A percentile compares a stretch with the other conserved stretches of the same genome.
These are phyloP conservation scores for Gaeumannomyces tritici DNA, from an alignment of 2,329 filamentous ascomycete species.

Conservation along the genomic window DNA sequence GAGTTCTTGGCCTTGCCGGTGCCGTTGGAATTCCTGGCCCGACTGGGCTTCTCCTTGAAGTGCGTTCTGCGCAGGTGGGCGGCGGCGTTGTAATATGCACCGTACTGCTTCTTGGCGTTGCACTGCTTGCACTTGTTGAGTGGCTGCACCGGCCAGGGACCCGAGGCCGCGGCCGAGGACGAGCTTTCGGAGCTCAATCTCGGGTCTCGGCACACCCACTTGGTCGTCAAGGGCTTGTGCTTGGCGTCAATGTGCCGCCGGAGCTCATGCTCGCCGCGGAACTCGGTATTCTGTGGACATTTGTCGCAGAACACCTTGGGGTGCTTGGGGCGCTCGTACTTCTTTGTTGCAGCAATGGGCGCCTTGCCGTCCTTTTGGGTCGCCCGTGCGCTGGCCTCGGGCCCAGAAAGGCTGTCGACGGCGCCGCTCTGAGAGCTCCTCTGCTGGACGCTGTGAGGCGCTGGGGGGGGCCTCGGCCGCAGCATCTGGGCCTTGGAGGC, in stretches of 20 bases:
- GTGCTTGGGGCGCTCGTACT: conserved; percentile 54
- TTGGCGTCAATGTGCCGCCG: conserved; percentile 56
- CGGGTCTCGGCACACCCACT: conserved; percentile 50
- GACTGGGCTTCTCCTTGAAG: conserved; percentile 58
- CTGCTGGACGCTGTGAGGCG: conserved; percentile 6
- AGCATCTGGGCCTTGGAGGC: conserved; percentile 22
- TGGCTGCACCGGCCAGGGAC: conserved; percentile 45
- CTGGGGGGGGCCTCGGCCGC: conserved; percentile 30
- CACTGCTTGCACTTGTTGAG: conserved; percentile 80
- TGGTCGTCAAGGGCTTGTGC: conserved; percentile 48
- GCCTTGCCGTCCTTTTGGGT: conserved; percentile 30
- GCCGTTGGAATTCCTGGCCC: conserved; percentile 24
- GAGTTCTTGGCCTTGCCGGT: conserved; percentile 7
- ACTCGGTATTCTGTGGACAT: conserved; percentile 65
- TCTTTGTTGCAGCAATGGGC: conserved; percentile 28
- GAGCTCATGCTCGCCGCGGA: conserved; percentile 79
- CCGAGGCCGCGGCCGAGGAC: conserved; percentile 23
- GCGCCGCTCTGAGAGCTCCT: conserved; percentile 16
- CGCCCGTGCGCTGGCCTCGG: conserved; percentile 10
- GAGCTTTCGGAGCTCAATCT: conserved; percentile 6
- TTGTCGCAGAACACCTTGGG: conserved; percentile 60
- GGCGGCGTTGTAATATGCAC: conserved; percentile 89
- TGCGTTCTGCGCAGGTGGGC: conserved; percentile 83
- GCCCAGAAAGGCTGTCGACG: conserved; percentile 3
- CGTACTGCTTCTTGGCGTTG: conserved; percentile 66